A percentile compares a stretch with the other conserved stretches of the same genome.
Conservation (phyloP, 2,329 filamentous ascomycete genomes). For the Alternaria panax region DNA sequence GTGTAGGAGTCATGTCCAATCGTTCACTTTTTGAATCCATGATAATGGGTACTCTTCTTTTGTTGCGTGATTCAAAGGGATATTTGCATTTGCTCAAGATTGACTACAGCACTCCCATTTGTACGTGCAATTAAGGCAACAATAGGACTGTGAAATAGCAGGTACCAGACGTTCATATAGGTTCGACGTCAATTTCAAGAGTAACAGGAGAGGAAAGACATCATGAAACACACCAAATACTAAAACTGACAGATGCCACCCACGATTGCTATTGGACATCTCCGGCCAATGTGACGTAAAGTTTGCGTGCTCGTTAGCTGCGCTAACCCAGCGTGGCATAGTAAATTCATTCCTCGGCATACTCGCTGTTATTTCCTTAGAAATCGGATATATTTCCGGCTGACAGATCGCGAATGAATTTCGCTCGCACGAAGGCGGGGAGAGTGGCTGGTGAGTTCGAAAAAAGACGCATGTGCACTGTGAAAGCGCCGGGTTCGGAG, state of each 20-base stretch:
- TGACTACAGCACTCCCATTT: not conserved
- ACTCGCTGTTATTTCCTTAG: constrained; percentile 3
- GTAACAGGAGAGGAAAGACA: not conserved
- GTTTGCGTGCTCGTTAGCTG: not conserved
- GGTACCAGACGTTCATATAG: not conserved
- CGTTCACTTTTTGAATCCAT: constrained; percentile 3
- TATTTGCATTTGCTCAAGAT: not conserved
- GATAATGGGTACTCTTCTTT: not conserved
- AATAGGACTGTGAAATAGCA: not conserved
- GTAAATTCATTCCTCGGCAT: not conserved
- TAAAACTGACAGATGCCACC: not conserved
- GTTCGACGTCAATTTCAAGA: not conserved
- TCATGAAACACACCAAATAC: not conserved
- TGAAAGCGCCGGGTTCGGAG: not conserved
- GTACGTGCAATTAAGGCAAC: not conserved
- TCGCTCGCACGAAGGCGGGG: not conserved
- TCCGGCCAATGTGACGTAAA: constrained; percentile 12
- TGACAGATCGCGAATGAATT: not conserved
- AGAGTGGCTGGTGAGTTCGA: not conserved
- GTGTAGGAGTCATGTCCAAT: not conserved
- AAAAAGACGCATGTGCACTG: not conserved
- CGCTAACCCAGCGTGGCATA: constrained; percentile 3
- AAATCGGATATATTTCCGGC: constrained; percentile 1
- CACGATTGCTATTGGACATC: not conserved
- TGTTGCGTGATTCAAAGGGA: not conserved